A percentile compares a stretch with the other conserved stretches of the same genome.
Evolutionary conservation across 1,139 yeast genomes (phyloP).

Genomic region (Arxiozyma telluris): DNA sequence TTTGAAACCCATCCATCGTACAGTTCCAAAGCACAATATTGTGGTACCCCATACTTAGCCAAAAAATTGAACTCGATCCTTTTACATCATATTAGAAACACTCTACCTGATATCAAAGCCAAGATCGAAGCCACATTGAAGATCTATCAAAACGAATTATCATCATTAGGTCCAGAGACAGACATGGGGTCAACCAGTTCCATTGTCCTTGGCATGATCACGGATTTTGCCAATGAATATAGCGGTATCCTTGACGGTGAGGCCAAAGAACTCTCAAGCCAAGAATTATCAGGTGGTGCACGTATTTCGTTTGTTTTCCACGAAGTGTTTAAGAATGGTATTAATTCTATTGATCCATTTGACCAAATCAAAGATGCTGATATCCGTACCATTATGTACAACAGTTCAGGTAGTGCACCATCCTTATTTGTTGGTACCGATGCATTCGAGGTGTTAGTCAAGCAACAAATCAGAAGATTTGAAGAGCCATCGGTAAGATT

Average conservation of each 20-base stretch:
- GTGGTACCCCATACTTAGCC: constrained; percentile 96
- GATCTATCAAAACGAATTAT: constrained; percentile 74
- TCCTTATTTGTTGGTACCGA: constrained; percentile 94
- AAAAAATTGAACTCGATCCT: constrained; percentile 84
- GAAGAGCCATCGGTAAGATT: constrained; percentile 91
- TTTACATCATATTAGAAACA: constrained; percentile 86
- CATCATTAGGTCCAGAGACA: constrained; percentile 72
- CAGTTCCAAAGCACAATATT: constrained; percentile 76
- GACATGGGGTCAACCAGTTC: constrained; percentile 76
- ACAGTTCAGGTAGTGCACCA: constrained; percentile 97
- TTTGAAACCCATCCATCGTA: constrained; percentile 73
- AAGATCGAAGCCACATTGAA: constrained; percentile 77
- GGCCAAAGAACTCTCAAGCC: constrained; percentile 75
- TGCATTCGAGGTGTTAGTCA: constrained; percentile 92
- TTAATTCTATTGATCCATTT: constrained; percentile 88
- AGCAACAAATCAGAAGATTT: constrained; percentile 88
- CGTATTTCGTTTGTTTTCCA: constrained; percentile 96
- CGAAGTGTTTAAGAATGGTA: constrained; percentile 89
- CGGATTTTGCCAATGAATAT: constrained; percentile 88
- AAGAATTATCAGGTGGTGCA: constrained; percentile 94
- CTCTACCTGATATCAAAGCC: constrained; percentile 88
- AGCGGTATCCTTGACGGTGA: constrained; percentile 90
- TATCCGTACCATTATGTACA: constrained; percentile 94
- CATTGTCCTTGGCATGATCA: constrained; percentile 80
- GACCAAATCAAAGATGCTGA: constrained; percentile 96